phyloP scores from a whole-genome alignment of 2,329 filamentous ascomycete genomes.

The Colletotrichum sp. region DNA sequence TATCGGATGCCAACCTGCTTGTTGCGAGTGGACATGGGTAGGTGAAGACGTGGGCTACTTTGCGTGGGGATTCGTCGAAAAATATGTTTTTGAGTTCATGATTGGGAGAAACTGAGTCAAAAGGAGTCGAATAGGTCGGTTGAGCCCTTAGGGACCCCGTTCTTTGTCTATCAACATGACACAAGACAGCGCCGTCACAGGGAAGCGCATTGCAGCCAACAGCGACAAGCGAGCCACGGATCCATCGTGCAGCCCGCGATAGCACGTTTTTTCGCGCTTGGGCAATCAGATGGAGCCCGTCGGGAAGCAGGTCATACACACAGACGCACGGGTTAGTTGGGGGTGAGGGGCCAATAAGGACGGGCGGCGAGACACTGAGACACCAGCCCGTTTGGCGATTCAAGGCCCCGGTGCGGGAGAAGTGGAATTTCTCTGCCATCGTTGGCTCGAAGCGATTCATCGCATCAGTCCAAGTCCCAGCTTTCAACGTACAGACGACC shows the following conservation, averaged over 20 bases:
- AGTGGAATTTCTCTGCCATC: constrained; percentile 6
- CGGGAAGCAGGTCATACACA: constrained; percentile 8
- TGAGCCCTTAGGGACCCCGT: neutral
- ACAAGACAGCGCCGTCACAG: neutral
- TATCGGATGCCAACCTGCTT: neutral
- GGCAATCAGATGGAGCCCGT: neutral
- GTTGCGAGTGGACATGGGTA: neutral
- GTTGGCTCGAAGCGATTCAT: constrained; percentile 1
- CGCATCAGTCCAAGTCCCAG: neutral
- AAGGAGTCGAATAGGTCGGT: neutral
- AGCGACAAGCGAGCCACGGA: neutral
- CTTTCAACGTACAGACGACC: neutral
- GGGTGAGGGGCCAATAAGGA: constrained; percentile 1
- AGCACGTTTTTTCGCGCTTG: constrained; percentile 1
- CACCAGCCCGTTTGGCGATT: constrained; percentile 22
- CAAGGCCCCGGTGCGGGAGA: constrained; percentile 8
- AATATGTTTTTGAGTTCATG: neutral
- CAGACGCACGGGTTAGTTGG: neutral
- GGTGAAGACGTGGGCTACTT: neutral
- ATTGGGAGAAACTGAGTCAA: neutral
- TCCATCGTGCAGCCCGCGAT: neutral
- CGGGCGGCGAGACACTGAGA: constrained; percentile 20
- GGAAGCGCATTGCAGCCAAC: neutral
- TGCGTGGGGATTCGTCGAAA: neutral
- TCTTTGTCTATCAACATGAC: constrained; percentile 3